Base-by-base conservation (phyloP, 352 stramenopile species). In the Pythium dissotocum region DNA sequence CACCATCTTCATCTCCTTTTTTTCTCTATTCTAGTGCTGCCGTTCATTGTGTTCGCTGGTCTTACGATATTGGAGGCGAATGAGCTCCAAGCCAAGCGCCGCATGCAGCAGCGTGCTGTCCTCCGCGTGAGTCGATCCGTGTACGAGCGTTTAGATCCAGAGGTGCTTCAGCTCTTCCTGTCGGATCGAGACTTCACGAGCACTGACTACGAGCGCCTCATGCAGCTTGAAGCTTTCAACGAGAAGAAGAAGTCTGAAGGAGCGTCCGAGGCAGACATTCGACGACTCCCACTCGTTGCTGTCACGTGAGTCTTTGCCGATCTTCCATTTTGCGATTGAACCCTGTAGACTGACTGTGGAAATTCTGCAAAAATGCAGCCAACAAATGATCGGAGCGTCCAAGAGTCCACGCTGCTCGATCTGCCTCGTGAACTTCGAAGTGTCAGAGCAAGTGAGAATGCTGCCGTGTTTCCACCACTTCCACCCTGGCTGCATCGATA, bases 391-490 rank as follows among this genome's bases (percentile, higher is more conserved):
- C 24, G 38, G 82, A 26, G 72, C 77, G 9, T 72, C 79, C 13
- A 84, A 90, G 67, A 72, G 77, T 46, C 61, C 77, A 10, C 77
- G 64, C 46, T 94, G 87, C 65, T 77, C 82, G 3, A 79, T 95
- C 55, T 95, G 85, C 69, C 75, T 94, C 26, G 71, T 69, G n/a
- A 55, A 78, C 21, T 79, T 92, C 46, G 64, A 81, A 49, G 53
- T 87, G 6, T 62, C 68, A 53, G 58, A 67, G 8, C 62, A 65
- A 6, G 84, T 87, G 9, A 81, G 85, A 2, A 83, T 95, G 71
- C 77, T 93, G 69, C 81, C 72, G 26, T 94, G 87, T 59, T 94
- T 95, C 72, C 85, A 92, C 53, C 83, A 80, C 61, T 95, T 94
- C 63, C 85, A 94, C 46, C 80, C 79, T 0, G 42, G 64, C 12